Base-by-base conservation (phyloP, 305 asterid species). In the Fraxinus dipetala region DNA sequence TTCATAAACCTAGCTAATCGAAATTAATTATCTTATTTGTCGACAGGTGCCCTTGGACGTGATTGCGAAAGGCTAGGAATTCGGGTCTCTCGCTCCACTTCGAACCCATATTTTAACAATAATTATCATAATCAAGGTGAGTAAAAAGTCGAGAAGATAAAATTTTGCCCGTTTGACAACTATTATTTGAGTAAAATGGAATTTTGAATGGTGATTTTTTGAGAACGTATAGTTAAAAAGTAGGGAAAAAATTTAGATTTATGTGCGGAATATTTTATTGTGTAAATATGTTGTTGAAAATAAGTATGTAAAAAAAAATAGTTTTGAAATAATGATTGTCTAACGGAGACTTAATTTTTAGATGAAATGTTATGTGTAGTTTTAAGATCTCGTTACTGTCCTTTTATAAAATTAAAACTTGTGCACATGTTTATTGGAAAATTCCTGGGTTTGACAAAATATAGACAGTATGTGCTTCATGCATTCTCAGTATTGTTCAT, bases 41-140 rank as follows among this genome's bases (percentile, higher is more conserved):
- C 36, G 8, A 67, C 16, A 93, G 98, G 98, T 89, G 97, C 97
- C 30, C 82, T 89, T 72, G 92, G 92, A 5, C 84, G 93, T 6
- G 91, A 91, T 7, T 92, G 98, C 80, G 85, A 82, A 82, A 89
- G 86, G 72, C 91, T 89, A 65, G 95, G 97, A 72, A 80, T 92
- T 40, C 84, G 82, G 24, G 79, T 70, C 24, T 77, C 93, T 4
- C 87, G 74, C 31, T 78, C 92, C 13, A 84, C 89, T 10, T 78
- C 94, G 7, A 82, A 82, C 36, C 75, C 93, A 13, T 86, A 90
- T 59, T 32, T 84, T 11, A 28, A 18, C 10, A 82, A 79, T 56
- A 85, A 82, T 70, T 73, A 84, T 40, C 92, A 90, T 90, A 14
- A 31, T 5, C 56, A 8, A 34, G 43, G 13, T 36, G n/a, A 35